These are phyloP conservation scores for Trapa incisa DNA, from an alignment of 345 rosid species.

Conservation along the genomic window DNA sequence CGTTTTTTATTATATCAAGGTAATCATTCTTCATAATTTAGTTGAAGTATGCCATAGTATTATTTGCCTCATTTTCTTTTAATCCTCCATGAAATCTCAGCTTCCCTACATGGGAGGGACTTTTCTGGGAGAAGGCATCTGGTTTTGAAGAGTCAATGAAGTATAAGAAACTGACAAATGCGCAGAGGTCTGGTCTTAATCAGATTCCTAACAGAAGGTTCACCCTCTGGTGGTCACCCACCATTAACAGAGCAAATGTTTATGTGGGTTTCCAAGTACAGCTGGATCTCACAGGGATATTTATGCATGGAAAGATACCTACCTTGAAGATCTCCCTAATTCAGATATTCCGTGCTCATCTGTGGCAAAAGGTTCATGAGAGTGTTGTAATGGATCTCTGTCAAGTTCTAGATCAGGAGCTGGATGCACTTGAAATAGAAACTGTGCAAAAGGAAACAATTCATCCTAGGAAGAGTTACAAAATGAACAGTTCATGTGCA, in stretches of 20 bases:
- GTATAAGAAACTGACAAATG: constrained; percentile 95
- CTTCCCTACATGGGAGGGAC: constrained; percentile 99
- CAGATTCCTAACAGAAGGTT: constrained; percentile 98
- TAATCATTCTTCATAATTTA: too few species aligned
- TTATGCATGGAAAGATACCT: constrained; percentile 99
- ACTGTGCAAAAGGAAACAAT: constrained; percentile 98
- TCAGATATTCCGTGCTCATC: constrained; percentile 97
- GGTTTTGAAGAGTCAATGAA: constrained; percentile 99
- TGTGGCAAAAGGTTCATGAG: constrained; percentile 99
- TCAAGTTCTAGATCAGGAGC: constrained; percentile 94
- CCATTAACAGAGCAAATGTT: constrained; percentile 92
- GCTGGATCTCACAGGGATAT: constrained; percentile 92
- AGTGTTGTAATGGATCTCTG: constrained; percentile 99
- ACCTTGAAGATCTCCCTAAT: constrained; percentile 93
- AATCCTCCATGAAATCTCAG: too few species aligned
- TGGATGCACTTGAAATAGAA: constrained; percentile 96
- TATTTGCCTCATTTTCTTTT: too few species aligned
- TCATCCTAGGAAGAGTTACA: constrained; percentile 99
- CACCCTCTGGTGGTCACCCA: constrained; percentile 99
- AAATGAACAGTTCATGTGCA: constrained; percentile 99
- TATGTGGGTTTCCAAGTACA: constrained; percentile 99
- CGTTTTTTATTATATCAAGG: too few species aligned
- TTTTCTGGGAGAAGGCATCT: constrained; percentile 99
- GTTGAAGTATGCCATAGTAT: too few species aligned
- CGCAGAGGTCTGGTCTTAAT: constrained; percentile 98